Conservation (phyloP, 495 filamentous ascomycete species). For the Penicillium lividum region DNA sequence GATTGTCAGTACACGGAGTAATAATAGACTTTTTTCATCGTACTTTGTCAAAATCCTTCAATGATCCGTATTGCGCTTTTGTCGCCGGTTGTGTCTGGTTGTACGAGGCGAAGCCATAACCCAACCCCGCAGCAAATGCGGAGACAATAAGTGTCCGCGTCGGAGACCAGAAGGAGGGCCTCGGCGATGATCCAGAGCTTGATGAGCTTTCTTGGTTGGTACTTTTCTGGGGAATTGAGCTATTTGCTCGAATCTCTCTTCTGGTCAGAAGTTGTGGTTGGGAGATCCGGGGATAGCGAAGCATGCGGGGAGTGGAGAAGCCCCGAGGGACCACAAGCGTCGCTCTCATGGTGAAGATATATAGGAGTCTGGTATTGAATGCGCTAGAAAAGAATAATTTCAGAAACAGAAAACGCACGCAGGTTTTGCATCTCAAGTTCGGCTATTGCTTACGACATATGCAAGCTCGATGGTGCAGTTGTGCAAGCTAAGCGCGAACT, state of each 20-base stretch:
- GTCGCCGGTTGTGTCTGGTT: constrained; percentile 16
- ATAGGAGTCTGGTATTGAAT: neutral
- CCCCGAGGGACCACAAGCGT: constrained; percentile 27
- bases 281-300: constrained; percentile 25
- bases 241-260: constrained; percentile 26
- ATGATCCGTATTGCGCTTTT: constrained; percentile 41
- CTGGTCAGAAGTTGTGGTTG: constrained; percentile 10
- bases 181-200: constrained; percentile 21
- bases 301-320: constrained; percentile 32
- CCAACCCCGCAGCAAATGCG: constrained; percentile 37
- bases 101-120: constrained; percentile 36
- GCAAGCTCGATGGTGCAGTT: constrained; percentile 16
- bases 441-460: constrained; percentile 9
- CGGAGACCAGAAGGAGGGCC: constrained; percentile 32
- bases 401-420: neutral
- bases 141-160: constrained; percentile 34
- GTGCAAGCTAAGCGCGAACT: constrained; percentile 19
- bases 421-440: neutral
- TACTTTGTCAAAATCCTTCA: constrained; percentile 46
- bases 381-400: neutral
- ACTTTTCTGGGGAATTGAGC: constrained; percentile 5
- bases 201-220: constrained; percentile 9
- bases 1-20: neutral
- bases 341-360: constrained; percentile 26
- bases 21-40: constrained; percentile 58